These are phyloP conservation scores for Neurospora sp. DNA, from an alignment of 2,329 filamentous ascomycete species.

Conservation along the genomic window DNA sequence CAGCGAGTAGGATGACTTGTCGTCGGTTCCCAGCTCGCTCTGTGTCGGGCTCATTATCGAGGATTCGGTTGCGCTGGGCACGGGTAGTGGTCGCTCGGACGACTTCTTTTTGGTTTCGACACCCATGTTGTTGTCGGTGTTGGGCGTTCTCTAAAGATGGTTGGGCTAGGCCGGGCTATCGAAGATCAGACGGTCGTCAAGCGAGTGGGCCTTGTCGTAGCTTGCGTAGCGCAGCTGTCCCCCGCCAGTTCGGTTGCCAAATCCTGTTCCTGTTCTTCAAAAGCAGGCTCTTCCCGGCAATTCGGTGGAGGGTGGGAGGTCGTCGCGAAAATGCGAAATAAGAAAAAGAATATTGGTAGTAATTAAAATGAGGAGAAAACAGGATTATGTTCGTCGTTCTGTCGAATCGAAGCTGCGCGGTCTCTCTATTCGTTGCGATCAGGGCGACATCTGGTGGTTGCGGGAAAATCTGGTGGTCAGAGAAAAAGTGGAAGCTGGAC, in stretches of 20 bases:
- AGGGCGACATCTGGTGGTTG: slow-evolving; percentile 12
- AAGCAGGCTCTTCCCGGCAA: slow-evolving; percentile 6
- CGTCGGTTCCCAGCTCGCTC: slow-evolving; percentile 51
- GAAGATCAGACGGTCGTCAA: background rate
- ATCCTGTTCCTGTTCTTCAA: slow-evolving; percentile 9
- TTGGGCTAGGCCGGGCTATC: background rate
- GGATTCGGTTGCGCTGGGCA: slow-evolving; percentile 66
- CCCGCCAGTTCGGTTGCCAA: slow-evolving; percentile 13
- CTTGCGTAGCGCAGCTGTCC: slow-evolving; percentile 12
- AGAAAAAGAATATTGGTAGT: background rate
- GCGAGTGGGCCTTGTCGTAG: slow-evolving; percentile 6
- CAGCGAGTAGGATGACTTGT: slow-evolving; percentile 68
- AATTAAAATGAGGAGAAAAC: background rate
- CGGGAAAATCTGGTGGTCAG: slow-evolving; percentile 11
- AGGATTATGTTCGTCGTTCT: background rate
- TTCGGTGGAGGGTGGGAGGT: slow-evolving; percentile 1
- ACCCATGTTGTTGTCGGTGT: slow-evolving; percentile 39
- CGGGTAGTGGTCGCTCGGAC: slow-evolving; percentile 56
- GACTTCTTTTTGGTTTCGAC: slow-evolving; percentile 39
- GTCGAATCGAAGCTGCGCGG: background rate
- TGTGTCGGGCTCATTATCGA: slow-evolving; percentile 39
- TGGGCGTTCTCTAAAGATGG: slow-evolving; percentile 1
- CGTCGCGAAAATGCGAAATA: slow-evolving; percentile 1
- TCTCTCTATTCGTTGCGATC: slow-evolving; percentile 1
- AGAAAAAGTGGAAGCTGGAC: slow-evolving; percentile 1